These are phyloP conservation scores for Hansfordia pulvinata DNA, from an alignment of 2,329 filamentous ascomycete species.

Conservation along the genomic window DNA sequence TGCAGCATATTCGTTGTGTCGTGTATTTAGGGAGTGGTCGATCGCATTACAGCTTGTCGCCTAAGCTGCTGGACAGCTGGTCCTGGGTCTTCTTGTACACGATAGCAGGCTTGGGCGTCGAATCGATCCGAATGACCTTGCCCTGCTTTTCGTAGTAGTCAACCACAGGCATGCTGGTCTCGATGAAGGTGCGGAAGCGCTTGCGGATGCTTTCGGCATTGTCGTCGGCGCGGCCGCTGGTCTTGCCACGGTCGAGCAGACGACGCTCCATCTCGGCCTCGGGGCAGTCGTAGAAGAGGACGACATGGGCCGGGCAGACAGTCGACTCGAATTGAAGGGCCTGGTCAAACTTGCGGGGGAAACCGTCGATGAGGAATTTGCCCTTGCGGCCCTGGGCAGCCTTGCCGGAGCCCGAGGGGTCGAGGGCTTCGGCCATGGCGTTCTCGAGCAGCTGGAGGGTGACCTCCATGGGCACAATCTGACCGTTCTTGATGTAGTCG, in stretches of 20 bases:
- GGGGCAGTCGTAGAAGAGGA: conserved; percentile 88
- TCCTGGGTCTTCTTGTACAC: conserved; percentile 41
- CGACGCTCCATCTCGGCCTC: conserved; percentile 79
- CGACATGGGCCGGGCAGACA: conserved; percentile 72
- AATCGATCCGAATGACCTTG: conserved; percentile 69
- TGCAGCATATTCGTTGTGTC: too few species aligned
- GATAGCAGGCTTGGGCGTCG: conserved; percentile 50
- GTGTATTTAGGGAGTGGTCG: too few species aligned
- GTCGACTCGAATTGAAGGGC: conserved; percentile 83
- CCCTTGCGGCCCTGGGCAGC: conserved; percentile 33
- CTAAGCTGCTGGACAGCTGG: conserved; percentile 34
- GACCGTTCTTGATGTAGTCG: conserved; percentile 83
- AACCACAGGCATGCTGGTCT: conserved; percentile 96
- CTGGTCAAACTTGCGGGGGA: conserved; percentile 96
- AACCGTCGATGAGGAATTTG: conserved; percentile 70
- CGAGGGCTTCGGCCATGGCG: conserved; percentile 65
- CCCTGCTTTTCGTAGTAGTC: conserved; percentile 65
- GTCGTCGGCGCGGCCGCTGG: conserved; percentile 81
- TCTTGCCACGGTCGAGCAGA: conserved; percentile 81
- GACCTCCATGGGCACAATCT: conserved; percentile 98
- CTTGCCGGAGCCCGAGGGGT: conserved; percentile 20
- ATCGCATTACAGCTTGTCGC: conserved; percentile 27
- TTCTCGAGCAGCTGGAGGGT: conserved; percentile 90
- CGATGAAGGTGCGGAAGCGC: conserved; percentile 84
- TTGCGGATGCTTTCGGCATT: conserved; percentile 94